Base-by-base conservation (phyloP, 2,329 filamentous ascomycete species). In the Cordyceps pruinosa region DNA sequence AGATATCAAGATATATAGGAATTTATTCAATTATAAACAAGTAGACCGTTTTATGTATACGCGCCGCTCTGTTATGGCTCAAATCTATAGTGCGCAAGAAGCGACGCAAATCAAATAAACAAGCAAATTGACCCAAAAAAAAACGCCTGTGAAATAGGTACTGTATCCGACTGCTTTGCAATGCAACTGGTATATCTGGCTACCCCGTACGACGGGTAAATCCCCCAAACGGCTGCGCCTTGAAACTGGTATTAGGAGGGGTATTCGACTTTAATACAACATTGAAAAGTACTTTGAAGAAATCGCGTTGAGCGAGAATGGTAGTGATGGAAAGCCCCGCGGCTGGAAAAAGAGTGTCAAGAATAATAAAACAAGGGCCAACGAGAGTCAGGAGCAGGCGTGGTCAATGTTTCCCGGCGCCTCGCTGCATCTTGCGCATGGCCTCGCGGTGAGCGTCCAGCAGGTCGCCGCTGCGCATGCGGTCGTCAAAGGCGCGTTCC, bases 391-490 rank as follows among this genome's bases (percentile, higher is more conserved):
- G 49, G 15, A 25, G 12, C 39, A 51, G n/a, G n/a, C 8, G 28
- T 15, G 10, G 12, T 37, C 13, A 44, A 21, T 61, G 30, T 66
- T 53, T 58, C 49, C 41, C 75, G 1, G 75, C 74, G 25, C 67
- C 63, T 35, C 70, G 72, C 65, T 96, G 91, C 85, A 97, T 88
- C 69, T 79, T 85, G 61, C 88, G 79, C 81, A 97, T 80, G 1
- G 87, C 89, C 61, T 92, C 87, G 21, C 87, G 80, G 69, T 97
- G 92, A 23, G 86, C 80, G 46, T 89, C 87, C 52, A 88, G 76
- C 75, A 96, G 81, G 61, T 88, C 83, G 0, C 86, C 86, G 17
- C 82, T 84, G 55, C 89, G 79, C 88, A 95, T 94, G 62, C 83
- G 80, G 69, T 87, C 83, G 62, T 90, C 87, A 64, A 90, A 85